Conservation (phyloP, 176 grass and related monocot species). For the Aegilops sharonensis region DNA sequence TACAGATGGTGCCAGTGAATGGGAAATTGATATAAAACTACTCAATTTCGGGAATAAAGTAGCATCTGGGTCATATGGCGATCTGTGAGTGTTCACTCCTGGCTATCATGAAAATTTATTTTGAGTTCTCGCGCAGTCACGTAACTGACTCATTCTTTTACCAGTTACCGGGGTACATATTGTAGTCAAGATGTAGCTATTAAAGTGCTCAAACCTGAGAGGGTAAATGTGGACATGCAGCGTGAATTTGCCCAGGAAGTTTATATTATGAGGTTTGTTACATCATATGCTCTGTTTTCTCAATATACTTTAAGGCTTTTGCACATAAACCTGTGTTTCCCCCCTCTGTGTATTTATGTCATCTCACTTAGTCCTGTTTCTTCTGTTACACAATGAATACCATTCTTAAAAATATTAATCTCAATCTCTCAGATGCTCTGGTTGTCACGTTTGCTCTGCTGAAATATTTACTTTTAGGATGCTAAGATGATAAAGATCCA, state of each 20-base stretch:
- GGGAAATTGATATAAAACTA: conserved; percentile 88
- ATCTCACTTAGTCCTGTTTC: conserved; percentile 20
- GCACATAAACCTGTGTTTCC: not conserved
- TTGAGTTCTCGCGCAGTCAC: not conserved
- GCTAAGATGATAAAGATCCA: not conserved
- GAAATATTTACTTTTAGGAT: not conserved
- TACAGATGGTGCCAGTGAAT: conserved; percentile 85
- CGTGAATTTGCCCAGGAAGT: conserved; percentile 98
- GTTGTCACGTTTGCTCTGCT: not conserved
- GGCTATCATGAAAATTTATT: conserved; percentile 21
- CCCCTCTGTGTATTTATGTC: not conserved
- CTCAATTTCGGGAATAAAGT: conserved; percentile 88
- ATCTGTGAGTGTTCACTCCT: conserved; percentile 68
- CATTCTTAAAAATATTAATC: not conserved
- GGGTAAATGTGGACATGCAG: conserved; percentile 82
- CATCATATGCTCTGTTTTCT: not conserved
- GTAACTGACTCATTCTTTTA: conserved; percentile 25
- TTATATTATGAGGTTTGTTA: conserved; percentile 92
- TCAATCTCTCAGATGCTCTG: not conserved
- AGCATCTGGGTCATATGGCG: conserved; percentile 92
- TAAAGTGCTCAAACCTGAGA: conserved; percentile 94
- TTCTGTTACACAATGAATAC: conserved; percentile 13
- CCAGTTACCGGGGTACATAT: conserved; percentile 81
- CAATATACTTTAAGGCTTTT: not conserved
- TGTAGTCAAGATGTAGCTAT: conserved; percentile 98